Evolutionary conservation across 192 early-diverging fungal species (phyloP).

Genomic region (Phlyctochytrium bullatum): DNA sequence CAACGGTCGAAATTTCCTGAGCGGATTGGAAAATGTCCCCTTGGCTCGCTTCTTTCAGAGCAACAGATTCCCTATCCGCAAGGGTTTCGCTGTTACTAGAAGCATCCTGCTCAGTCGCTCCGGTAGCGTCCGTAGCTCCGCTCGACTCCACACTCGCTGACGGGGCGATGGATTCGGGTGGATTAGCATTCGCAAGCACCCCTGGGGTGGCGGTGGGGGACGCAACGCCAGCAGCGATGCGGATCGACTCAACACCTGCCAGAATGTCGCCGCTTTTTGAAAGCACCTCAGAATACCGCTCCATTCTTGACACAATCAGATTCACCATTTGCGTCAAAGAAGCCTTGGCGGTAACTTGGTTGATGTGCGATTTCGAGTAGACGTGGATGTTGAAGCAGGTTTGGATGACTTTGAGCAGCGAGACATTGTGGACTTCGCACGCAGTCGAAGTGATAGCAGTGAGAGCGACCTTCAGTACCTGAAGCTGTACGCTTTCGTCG

Average conservation of each 20-base stretch:
- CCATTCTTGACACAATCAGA: conserved; percentile 57
- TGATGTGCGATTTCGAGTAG: conserved; percentile 31
- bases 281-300: conserved; percentile 46
- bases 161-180: conserved; percentile 7
- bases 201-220: background rate
- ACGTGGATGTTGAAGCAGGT: conserved; percentile 54
- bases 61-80: background rate
- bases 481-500: conserved; percentile 55
- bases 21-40: background rate
- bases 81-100: background rate
- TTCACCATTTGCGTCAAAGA: conserved; percentile 59
- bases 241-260: conserved; percentile 10
- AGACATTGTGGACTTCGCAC: conserved; percentile 48
- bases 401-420: conserved; percentile 49
- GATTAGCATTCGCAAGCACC: conserved; percentile 7
- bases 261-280: conserved; percentile 25
- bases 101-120: background rate
- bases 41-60: background rate
- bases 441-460: conserved; percentile 51
- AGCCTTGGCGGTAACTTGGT: conserved; percentile 55
- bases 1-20: background rate
- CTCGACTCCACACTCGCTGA: background rate
- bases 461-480: conserved; percentile 56
- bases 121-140: background rate
- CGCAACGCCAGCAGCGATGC: conserved; percentile 4